These are phyloP conservation scores for Golubevia sp. DNA, from an alignment of 1,284 basidiomycete species.

Conservation along the genomic window DNA sequence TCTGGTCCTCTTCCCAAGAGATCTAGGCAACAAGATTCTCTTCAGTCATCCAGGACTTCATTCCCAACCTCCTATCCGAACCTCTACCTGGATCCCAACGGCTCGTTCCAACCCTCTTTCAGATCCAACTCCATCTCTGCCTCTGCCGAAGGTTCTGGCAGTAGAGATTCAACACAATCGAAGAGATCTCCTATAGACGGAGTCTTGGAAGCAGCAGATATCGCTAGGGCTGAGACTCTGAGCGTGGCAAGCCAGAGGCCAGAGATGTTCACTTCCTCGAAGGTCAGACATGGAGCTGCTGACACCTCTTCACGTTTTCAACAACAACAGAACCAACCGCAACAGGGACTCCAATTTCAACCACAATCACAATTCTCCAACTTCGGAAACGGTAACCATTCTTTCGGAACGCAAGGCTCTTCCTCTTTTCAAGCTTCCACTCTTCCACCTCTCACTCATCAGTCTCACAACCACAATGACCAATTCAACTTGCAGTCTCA, in stretches of 20 bases:
- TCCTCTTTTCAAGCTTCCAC: too few species aligned
- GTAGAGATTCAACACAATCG: neutral
- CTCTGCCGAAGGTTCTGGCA: neutral
- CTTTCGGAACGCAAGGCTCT: too few species aligned
- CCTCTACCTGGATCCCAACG: neutral
- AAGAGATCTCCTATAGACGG: neutral
- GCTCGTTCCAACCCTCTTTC: neutral
- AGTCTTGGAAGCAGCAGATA: neutral
- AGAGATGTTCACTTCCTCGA: neutral
- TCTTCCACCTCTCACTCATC: neutral
- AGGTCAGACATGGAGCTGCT: neutral
- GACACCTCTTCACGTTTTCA: neutral
- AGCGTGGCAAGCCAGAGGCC: neutral
- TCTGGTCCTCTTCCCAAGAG: neutral
- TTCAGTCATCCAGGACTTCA: neutral
- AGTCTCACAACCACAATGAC: neutral
- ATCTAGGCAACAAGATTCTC: neutral
- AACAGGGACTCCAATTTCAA: neutral
- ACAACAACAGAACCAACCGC: too few species aligned
- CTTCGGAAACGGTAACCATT: too few species aligned
- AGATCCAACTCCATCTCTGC: neutral
- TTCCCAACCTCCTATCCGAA: neutral
- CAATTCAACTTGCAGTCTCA: too few species aligned
- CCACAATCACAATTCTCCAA: neutral
- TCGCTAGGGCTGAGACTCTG: neutral